Conservation (phyloP, 495 filamentous ascomycete species). For the Daldinia childiae region DNA sequence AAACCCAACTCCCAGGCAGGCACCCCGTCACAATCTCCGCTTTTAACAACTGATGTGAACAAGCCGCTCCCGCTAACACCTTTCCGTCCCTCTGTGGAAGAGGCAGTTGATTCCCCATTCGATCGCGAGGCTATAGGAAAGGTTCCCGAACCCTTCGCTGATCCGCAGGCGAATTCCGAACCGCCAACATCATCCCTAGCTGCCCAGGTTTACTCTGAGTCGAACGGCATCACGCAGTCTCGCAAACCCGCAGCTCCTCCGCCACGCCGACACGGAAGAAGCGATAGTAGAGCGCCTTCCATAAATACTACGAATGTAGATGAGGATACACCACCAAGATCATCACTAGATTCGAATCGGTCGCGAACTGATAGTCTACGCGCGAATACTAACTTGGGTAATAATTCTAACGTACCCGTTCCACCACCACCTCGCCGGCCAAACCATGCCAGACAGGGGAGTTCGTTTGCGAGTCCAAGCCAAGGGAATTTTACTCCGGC, state of each 20-base stretch:
- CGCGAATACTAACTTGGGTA: slow-evolving; percentile 34
- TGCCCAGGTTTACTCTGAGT: slow-evolving; percentile 46
- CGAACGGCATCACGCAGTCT: slow-evolving; percentile 44
- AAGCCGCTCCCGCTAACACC: slow-evolving; percentile 59
- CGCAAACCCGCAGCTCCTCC: slow-evolving; percentile 59
- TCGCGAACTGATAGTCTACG: slow-evolving; percentile 55
- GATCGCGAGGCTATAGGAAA: slow-evolving; percentile 59
- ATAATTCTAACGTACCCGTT: slow-evolving; percentile 45
- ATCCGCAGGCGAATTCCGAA: slow-evolving; percentile 42
- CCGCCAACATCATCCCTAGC: slow-evolving; percentile 46
- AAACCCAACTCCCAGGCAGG: slow-evolving; percentile 31
- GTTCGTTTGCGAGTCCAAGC: slow-evolving; percentile 34
- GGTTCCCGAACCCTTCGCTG: slow-evolving; percentile 49
- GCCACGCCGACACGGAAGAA: slow-evolving; percentile 56
- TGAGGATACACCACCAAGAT: slow-evolving; percentile 50
- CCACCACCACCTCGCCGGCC: slow-evolving; percentile 58
- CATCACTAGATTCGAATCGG: slow-evolving; percentile 55
- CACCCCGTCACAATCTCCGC: slow-evolving; percentile 15
- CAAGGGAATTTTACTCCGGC: slow-evolving; percentile 23
- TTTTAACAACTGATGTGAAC: slow-evolving; percentile 56
- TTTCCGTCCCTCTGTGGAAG: slow-evolving; percentile 52
- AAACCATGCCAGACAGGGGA: slow-evolving; percentile 45
- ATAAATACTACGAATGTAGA: slow-evolving; percentile 38
- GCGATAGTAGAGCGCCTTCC: slow-evolving; percentile 50
- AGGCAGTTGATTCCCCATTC: slow-evolving; percentile 52